Evolutionary conservation across 345 rosid genomes (phyloP).

Genomic region (Dipteronia sinensis): DNA sequence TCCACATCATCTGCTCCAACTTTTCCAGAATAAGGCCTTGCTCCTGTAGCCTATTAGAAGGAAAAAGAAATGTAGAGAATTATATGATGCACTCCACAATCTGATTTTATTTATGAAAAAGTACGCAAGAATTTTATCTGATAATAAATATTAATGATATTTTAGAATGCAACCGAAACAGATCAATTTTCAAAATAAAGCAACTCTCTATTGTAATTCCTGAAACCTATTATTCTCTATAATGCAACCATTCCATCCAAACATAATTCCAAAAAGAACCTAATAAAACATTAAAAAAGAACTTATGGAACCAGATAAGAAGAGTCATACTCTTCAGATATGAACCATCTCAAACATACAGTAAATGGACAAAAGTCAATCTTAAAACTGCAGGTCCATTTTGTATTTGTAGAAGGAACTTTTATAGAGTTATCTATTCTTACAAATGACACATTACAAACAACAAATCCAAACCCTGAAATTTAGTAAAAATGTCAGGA

Average conservation of each 20-base stretch:
- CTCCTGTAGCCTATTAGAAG: slow-evolving; percentile 68
- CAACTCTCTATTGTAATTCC: background rate
- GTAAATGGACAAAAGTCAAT: background rate
- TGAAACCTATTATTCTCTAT: background rate
- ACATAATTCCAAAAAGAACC: background rate
- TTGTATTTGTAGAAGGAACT: background rate
- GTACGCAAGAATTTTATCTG: background rate
- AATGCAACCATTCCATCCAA: background rate
- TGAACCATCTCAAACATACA: background rate
- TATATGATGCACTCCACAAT: background rate
- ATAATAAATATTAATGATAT: background rate
- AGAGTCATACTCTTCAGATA: background rate
- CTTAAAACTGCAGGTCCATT: background rate
- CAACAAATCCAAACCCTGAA: background rate
- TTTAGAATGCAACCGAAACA: background rate
- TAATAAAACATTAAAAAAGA: background rate
- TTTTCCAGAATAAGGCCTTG: slow-evolving; percentile 87
- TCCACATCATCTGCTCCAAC: slow-evolving; percentile 82
- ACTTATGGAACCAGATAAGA: background rate
- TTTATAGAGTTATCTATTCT: background rate
- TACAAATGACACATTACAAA: background rate
- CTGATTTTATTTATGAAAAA: background rate
- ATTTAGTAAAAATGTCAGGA: background rate
- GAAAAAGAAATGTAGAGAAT: background rate
- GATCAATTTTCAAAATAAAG: background rate